phyloP scores from a whole-genome alignment of 2,329 filamentous ascomycete species.

The Fusarium veterinarium region DNA sequence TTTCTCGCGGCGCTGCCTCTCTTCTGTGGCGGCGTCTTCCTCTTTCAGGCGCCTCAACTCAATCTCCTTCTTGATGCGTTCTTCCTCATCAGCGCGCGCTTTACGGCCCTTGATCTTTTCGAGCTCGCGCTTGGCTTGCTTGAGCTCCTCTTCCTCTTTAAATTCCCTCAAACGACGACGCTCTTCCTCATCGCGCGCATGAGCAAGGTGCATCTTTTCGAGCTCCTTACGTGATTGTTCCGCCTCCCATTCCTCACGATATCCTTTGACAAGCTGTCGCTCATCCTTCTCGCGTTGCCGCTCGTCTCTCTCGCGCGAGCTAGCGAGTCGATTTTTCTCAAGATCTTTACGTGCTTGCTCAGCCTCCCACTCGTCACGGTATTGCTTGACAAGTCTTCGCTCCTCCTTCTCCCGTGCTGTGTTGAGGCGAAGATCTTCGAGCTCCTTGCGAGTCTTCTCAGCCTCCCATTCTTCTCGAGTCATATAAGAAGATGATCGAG shows the following conservation, averaged over 20 bases:
- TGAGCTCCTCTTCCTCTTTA: constrained; percentile 59
- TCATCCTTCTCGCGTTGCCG: constrained; percentile 40
- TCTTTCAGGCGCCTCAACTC: constrained; percentile 63
- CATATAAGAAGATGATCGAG: constrained; percentile 53
- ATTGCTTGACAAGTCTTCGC: constrained; percentile 54
- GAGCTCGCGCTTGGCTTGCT: constrained; percentile 61
- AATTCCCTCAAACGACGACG: constrained; percentile 54
- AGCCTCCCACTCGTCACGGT: constrained; percentile 55
- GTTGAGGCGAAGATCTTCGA: constrained; percentile 58
- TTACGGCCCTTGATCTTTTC: constrained; percentile 59
- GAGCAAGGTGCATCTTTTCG: constrained; percentile 31
- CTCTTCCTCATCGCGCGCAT: constrained; percentile 51
- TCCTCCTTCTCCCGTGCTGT: constrained; percentile 53
- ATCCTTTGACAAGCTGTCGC: constrained; percentile 51
- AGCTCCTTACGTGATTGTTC: constrained; percentile 41
- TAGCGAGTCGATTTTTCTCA: constrained; percentile 57
- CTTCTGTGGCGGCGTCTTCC: constrained; percentile 53
- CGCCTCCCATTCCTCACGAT: constrained; percentile 55
- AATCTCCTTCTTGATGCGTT: constrained; percentile 63
- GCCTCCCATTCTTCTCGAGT: constrained; percentile 58
- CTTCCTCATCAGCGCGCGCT: constrained; percentile 61
- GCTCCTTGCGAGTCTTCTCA: constrained; percentile 55
- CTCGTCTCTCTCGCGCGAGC: constrained; percentile 53
- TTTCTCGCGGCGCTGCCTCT: constrained; percentile 54
- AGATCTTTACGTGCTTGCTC: constrained; percentile 57